phyloP scores from a whole-genome alignment of 2,329 filamentous ascomycete genomes.

The Botrytis byssoidea region DNA sequence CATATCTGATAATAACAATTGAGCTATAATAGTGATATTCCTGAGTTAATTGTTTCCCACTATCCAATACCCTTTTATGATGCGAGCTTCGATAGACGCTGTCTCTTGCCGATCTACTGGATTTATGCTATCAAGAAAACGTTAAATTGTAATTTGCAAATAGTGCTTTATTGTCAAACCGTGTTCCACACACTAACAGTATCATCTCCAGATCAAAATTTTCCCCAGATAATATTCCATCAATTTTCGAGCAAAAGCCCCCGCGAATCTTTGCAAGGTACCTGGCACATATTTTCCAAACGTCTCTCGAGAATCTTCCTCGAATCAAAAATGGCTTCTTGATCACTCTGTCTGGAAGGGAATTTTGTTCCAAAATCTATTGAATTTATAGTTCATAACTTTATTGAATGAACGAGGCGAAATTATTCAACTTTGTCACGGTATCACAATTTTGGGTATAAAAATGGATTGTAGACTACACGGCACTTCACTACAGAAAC shows the following conservation, averaged over 20 bases:
- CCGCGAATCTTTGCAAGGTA: neutral
- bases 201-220: neutral
- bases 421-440: fast-evolving
- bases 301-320: neutral
- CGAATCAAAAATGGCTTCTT: no score
- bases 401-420: neutral
- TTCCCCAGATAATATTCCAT: neutral
- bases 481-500: neutral
- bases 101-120: neutral
- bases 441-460: neutral
- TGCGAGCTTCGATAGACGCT: fast-evolving
- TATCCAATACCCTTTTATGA: neutral
- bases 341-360: neutral
- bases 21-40: neutral
- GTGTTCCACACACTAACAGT: fast-evolving
- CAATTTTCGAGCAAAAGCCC: neutral
- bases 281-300: neutral
- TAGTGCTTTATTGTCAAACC: fast-evolving
- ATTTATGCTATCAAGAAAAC: neutral
- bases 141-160: neutral
- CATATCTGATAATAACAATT: neutral
- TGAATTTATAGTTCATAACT: neutral
- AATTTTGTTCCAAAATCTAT: fast-evolving
- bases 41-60: neutral
- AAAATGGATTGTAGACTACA: neutral